Evolutionary conservation across 345 rosid species (phyloP), one percentile per base, ranked within the genome.

Genomic region (Brassica napus): DNA sequence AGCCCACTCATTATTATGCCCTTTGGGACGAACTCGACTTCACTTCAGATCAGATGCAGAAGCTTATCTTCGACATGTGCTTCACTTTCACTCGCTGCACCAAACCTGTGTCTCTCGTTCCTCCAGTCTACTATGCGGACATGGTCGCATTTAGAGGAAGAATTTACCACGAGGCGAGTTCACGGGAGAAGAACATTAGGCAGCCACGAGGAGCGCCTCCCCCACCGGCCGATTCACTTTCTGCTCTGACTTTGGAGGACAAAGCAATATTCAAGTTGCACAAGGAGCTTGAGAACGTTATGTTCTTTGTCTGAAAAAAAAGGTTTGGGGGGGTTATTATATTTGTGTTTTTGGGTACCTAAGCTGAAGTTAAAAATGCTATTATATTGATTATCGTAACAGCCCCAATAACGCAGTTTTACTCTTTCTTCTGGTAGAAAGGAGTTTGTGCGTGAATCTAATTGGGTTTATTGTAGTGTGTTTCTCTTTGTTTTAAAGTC

Each of bases 81-180:
- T 94, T 89, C 82, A 92, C 94, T 72, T 92, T 88, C 82, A 88
- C 97, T 69, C 86, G 97, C 1, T 94, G 98, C 83, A 90, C 97
- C 11, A 94, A 89, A 75, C 92, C 98, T 0, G 95, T 94, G 18
- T 89, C 98, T 6, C 73, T 92, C 18, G 93, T 94, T 24, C 94
- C 97, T 15, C 98, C 97, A 0, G 95, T 91, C 8, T 84, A 84
- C 75, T 94, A 94, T 69, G 98, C 98, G 4, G 97, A 92, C 81
- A 83, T 92, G 10, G 98, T 80, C 34, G 98, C 98, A 3, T 88
- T 79, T 39, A 84, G 98, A 71, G 97, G 97, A 10, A 80, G 94
- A 68, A 44, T 87, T 8, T 92, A 94, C 78, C 65, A 62, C 37
- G 91, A 94, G 61, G 90, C 97, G 10, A 70, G 83, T 81, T 69